These are phyloP conservation scores for Aethionema arabicum DNA, from an alignment of 345 rosid species.

Conservation along the genomic window DNA sequence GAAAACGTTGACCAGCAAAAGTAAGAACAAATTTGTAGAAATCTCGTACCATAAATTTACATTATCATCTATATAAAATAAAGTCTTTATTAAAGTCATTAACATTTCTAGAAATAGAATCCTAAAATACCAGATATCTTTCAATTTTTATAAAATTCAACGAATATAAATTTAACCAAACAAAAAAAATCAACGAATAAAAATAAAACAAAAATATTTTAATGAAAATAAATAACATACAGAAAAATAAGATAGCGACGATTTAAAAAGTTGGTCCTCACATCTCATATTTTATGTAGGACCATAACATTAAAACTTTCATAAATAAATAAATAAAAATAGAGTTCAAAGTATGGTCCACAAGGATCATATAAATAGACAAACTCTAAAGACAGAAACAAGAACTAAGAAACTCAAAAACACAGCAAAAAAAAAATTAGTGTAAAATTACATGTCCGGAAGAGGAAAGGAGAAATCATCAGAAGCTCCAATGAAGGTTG, in stretches of 20 bases:
- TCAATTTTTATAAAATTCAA: slow-evolving; percentile 17
- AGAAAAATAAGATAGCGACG: not conserved
- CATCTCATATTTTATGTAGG: slow-evolving; percentile 15
- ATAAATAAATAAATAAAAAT: not conserved
- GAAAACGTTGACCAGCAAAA: too few relatives aligned
- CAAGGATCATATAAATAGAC: slow-evolving; percentile 4
- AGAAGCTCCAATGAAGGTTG: slow-evolving; percentile 44
- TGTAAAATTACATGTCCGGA: slow-evolving; percentile 24
- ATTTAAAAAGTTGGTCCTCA: slow-evolving; percentile 22
- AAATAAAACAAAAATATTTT: not conserved
- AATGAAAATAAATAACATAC: too few relatives aligned
- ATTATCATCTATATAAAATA: too few relatives aligned
- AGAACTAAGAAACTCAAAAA: not conserved
- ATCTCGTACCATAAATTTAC: too few relatives aligned
- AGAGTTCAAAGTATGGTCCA: slow-evolving; percentile 14
- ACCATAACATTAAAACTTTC: slow-evolving; percentile 6
- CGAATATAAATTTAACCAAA: too few relatives aligned
- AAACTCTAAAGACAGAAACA: too few relatives aligned
- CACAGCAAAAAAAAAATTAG: not conserved
- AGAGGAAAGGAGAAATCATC: slow-evolving; percentile 27
- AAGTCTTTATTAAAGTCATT: slow-evolving; percentile 2
- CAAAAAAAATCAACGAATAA: slow-evolving; percentile 23
- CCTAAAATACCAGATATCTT: not conserved
- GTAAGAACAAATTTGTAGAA: too few relatives aligned
- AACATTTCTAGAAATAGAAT: slow-evolving; percentile 24